Evolutionary conservation across 352 stramenopile genomes (phyloP).

Genomic region (Thalassiosira mediterranea): DNA sequence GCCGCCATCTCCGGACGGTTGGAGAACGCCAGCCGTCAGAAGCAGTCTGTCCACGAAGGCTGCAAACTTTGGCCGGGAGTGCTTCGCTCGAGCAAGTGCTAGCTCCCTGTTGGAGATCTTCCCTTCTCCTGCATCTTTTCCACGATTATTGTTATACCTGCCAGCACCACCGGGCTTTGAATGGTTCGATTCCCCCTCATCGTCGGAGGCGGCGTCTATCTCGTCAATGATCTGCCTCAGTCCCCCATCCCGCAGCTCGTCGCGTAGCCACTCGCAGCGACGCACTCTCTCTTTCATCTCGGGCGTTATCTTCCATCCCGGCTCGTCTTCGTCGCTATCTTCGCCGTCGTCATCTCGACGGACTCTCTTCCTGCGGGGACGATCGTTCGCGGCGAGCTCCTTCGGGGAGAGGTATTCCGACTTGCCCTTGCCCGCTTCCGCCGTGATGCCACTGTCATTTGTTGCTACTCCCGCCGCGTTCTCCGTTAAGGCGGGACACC

Average conservation of each 20-base stretch:
- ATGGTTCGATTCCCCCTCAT: constrained; percentile 19
- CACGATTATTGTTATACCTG: too few species aligned
- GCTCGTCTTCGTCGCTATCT: constrained; percentile 59
- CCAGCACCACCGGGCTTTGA: constrained; percentile 3
- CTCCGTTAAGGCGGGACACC: constrained; percentile 13
- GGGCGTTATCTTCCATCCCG: constrained; percentile 71
- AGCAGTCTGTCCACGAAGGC: constrained; percentile 75
- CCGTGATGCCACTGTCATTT: not conserved
- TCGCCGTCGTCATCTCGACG: constrained; percentile 28
- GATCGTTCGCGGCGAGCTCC: constrained; percentile 15
- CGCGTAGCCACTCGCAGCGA: constrained; percentile 62
- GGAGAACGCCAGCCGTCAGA: constrained; percentile 63
- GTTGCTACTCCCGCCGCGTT: not conserved
- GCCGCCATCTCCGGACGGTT: constrained; percentile 3
- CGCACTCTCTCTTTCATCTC: constrained; percentile 70
- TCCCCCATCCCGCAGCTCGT: constrained; percentile 74
- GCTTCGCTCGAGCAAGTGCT: constrained; percentile 39
- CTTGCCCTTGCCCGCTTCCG: constrained; percentile 6
- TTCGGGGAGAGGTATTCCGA: constrained; percentile 30
- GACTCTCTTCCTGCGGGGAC: constrained; percentile 6
- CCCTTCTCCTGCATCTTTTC: not conserved
- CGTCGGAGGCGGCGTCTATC: constrained; percentile 54
- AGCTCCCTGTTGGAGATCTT: constrained; percentile 34
- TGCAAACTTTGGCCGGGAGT: constrained; percentile 64
- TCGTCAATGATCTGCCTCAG: constrained; percentile 64